Percentiles rank a stretch among this genome's conserved stretches.
These are phyloP conservation scores for Rhynchospora tenuis DNA, from an alignment of 176 grass and related monocot genomes.

Conservation along the genomic window DNA sequence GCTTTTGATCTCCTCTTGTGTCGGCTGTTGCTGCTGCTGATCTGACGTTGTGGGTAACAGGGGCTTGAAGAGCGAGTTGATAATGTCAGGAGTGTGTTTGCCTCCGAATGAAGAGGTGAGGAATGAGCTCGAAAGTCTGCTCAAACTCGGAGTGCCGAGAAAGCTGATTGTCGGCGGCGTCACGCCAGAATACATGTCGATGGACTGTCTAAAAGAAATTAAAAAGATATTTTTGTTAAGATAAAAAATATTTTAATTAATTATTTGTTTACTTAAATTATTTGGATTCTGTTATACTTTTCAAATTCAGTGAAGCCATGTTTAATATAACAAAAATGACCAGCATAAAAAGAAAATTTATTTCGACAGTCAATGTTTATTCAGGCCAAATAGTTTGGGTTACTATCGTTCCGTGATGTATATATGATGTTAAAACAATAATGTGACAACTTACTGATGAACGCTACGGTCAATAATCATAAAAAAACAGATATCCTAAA, in stretches of 20 bases:
- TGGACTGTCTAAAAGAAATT: conserved; percentile 65
- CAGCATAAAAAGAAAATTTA: too few species aligned
- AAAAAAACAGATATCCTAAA: too few species aligned
- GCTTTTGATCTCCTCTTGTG: conserved; percentile 51
- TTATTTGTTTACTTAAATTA: background rate
- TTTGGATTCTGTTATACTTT: background rate
- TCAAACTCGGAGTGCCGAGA: conserved; percentile 64
- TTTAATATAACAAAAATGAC: background rate
- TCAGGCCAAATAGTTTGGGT: too few species aligned
- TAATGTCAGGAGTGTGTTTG: conserved; percentile 59
- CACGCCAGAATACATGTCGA: conserved; percentile 70
- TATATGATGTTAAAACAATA: too few species aligned
- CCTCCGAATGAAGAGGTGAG: conserved; percentile 51
- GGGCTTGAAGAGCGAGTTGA: conserved; percentile 54
- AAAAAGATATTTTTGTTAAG: background rate
- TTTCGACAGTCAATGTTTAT: background rate
- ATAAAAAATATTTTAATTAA: background rate
- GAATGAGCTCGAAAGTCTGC: conserved; percentile 78
- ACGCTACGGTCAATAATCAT: too few species aligned
- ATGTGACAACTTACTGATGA: too few species aligned
- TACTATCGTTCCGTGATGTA: too few species aligned
- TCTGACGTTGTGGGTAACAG: conserved; percentile 45
- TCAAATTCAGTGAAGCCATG: background rate
- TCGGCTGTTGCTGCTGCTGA: conserved; percentile 35
- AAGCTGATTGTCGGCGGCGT: conserved; percentile 65